A percentile compares a stretch with the other conserved stretches of the same genome.
phyloP scores from a whole-genome alignment of 2,329 filamentous ascomycete species.

The Paraphaeosphaeria sporulosa region DNA sequence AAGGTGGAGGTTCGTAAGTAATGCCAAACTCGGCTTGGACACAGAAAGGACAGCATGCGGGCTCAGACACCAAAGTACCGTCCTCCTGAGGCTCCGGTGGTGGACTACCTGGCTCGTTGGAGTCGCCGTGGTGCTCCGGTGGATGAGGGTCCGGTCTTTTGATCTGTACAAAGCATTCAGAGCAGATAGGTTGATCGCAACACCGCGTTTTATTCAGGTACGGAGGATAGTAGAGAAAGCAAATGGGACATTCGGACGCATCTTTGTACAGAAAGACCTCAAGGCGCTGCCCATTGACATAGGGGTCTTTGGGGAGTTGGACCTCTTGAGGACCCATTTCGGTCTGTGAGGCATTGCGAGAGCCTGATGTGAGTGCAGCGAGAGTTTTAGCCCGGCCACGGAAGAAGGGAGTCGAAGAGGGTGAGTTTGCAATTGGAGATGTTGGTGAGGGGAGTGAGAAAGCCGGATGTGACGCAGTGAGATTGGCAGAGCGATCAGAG shows the following conservation, averaged over 20 bases:
- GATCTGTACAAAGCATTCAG: conserved; percentile 98
- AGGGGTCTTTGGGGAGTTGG: conserved; percentile 80
- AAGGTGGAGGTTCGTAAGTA: conserved; percentile 89
- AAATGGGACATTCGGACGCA: conserved; percentile 90
- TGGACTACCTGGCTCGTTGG: conserved; percentile 47
- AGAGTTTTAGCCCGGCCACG: conserved; percentile 88
- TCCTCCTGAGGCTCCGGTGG: conserved; percentile 59
- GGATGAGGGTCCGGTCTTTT: conserved; percentile 92
- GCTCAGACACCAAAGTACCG: conserved; percentile 82
- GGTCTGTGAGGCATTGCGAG: conserved; percentile 73
- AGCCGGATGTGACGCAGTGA: conserved; percentile 67
- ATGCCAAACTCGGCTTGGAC: conserved; percentile 94
- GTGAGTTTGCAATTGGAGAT: conserved; percentile 60
- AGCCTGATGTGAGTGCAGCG: conserved; percentile 79
- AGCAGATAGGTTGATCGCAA: conserved; percentile 96
- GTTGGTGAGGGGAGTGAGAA: conserved; percentile 67
- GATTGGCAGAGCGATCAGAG: conserved; percentile 71
- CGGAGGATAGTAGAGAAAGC: conserved; percentile 93
- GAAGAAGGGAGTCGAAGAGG: conserved; percentile 65
- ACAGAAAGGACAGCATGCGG: conserved; percentile 92
- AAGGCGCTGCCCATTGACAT: conserved; percentile 91
- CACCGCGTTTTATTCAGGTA: conserved; percentile 94
- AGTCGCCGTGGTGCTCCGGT: conserved; percentile 72
- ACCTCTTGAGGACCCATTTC: conserved; percentile 81
- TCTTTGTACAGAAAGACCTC: conserved; percentile 96